Evolutionary conservation across 805 yeast species (phyloP).

Genomic region (Wickerhamomyces ciferrii): DNA sequence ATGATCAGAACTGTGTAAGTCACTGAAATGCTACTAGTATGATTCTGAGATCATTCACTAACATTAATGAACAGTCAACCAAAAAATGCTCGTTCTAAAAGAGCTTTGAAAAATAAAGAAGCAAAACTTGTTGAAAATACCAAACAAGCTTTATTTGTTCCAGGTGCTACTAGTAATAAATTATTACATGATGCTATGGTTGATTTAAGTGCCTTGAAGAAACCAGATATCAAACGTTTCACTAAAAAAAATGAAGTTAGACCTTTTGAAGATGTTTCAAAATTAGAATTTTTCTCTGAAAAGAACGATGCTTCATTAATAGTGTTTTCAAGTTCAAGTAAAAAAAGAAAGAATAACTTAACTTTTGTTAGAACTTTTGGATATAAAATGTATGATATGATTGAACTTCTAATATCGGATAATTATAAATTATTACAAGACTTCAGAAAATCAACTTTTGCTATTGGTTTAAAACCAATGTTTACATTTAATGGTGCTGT

Average conservation of each 20-base stretch:
- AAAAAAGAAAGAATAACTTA: constrained; percentile 89
- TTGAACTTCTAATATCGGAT: constrained; percentile 73
- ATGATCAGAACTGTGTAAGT: constrained; percentile 34
- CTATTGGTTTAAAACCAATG: constrained; percentile 91
- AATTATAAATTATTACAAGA: constrained; percentile 71
- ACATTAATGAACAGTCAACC: constrained; percentile 52
- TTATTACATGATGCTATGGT: constrained; percentile 83
- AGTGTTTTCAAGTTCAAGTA: constrained; percentile 74
- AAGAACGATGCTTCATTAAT: constrained; percentile 88
- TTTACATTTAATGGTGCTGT: constrained; percentile 88
- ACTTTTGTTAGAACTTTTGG: constrained; percentile 89
- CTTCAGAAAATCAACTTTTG: constrained; percentile 75
- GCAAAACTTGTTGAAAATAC: constrained; percentile 86
- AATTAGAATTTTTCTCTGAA: constrained; percentile 88
- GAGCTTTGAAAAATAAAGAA: constrained; percentile 87
- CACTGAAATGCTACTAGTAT: neutral
- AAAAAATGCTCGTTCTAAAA: constrained; percentile 90
- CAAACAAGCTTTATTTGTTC: constrained; percentile 85
- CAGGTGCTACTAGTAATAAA: constrained; percentile 79
- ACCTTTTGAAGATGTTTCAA: constrained; percentile 87
- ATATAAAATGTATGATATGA: constrained; percentile 87
- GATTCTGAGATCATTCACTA: constrained; percentile 2
- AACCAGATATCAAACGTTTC: constrained; percentile 86
- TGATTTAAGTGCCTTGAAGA: constrained; percentile 84
- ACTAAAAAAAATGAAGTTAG: constrained; percentile 81